Conservation (phyloP, 139 green algal species). For the Auxenochlorella protothecoides region DNA sequence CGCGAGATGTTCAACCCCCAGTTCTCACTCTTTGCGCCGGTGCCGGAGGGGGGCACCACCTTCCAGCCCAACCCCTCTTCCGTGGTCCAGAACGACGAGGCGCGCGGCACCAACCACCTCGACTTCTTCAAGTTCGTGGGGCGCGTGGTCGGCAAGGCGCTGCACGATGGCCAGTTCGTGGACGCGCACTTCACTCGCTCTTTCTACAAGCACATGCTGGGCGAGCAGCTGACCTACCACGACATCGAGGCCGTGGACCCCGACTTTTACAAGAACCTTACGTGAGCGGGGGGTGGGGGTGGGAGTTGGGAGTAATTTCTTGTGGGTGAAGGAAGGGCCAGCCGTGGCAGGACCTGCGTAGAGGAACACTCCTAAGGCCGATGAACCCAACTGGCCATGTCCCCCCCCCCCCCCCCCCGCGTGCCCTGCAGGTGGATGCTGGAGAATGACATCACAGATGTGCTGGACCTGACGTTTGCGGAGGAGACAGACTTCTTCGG, state of each 20-base stretch:
- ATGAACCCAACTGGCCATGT: no score
- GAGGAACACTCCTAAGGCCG: no score
- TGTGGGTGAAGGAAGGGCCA: no score
- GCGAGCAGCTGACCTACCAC: slow-evolving; percentile 72
- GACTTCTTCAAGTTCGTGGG: slow-evolving; percentile 92
- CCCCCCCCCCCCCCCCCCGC: neutral
- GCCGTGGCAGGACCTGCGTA: neutral
- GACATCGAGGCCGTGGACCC: slow-evolving; percentile 97
- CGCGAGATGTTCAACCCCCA: slow-evolving; percentile 94
- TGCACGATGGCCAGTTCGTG: slow-evolving; percentile 84
- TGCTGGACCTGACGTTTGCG: slow-evolving; percentile 92
- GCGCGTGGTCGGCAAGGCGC: slow-evolving; percentile 71
- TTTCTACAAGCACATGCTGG: slow-evolving; percentile 99
- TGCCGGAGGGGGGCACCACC: slow-evolving; percentile 72
- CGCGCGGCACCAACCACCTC: slow-evolving; percentile 77
- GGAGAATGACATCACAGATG: slow-evolving; percentile 88
- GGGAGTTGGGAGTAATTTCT: neutral
- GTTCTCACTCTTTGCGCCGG: slow-evolving; percentile 76
- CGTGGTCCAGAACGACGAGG: slow-evolving; percentile 71
- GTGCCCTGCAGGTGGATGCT: slow-evolving; percentile 63
- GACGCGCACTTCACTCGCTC: slow-evolving; percentile 97
- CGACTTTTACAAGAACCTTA: slow-evolving; percentile 89
- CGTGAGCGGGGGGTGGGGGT: slow-evolving; percentile 43
- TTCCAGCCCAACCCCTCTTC: slow-evolving; percentile 96
- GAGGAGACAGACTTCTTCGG: slow-evolving; percentile 85